Evolutionary conservation across 2,329 filamentous ascomycete genomes (phyloP), one percentile per base, ranked within the genome.

Genomic region (Trichophyton equinum): DNA sequence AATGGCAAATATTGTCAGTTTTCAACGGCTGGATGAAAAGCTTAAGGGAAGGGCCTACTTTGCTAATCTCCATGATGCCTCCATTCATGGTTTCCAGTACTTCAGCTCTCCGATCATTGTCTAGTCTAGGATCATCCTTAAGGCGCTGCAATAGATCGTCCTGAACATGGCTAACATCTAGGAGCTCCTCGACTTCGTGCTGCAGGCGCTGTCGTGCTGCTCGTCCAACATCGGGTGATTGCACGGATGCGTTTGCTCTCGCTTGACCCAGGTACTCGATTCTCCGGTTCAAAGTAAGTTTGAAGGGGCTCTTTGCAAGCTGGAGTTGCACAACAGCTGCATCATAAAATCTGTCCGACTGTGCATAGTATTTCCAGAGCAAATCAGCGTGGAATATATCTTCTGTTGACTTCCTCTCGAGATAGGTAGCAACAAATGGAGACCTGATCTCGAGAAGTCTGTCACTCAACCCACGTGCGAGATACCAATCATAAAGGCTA

Each of bases 401-500:
- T 5, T 85, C 84, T 3, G 78, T 77, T 0, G 90, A 88, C 62
- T 90, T 86, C 59, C 87, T 85, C 68, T 89, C 81, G 2, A 99
- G 82, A 71, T 96, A 99, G 1, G 85, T 88, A 47, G 95, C 82
- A 27, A 97, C 90, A 68, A 91, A 91, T 0, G 86, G 83, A 4
- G 91, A 95, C 61, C 91, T 83, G 58, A 94, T 90, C 40, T 87
- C 85, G 38, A 99, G 82, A 30, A 99, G 82, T 13, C 91, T 86
- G 64, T 96, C 90, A 8, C 84, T 87, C 85, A 89, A 91, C 18
- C 88, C 87, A 71, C 91, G 86, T 60, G 82, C 76, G 66, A 97
- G 85, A 73, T 99, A 99, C 92, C 94, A 99, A 69, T 96, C 91
- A 71, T 96, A 99, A n/a, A 99, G 80, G 68, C 89, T 90, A 63